Evolutionary conservation across 225 moss, liverwort and hornwort genomes (phyloP).

Genomic region (Straminergon stramineum): DNA sequence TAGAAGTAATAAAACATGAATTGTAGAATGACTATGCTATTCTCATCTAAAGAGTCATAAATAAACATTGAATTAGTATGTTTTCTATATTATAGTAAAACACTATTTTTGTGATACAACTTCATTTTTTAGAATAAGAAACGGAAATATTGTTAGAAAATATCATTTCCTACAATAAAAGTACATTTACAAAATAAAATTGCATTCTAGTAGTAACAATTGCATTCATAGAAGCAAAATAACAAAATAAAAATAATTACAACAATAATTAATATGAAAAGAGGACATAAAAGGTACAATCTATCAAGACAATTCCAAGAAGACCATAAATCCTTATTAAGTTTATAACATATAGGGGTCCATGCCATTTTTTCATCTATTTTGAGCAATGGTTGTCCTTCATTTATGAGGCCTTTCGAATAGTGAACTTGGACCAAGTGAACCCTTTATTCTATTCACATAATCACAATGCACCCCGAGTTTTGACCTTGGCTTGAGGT

Average conservation of each 20-base stretch:
- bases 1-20: not conserved
- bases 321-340: not conserved
- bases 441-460: not conserved
- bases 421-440: not conserved
- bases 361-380: not conserved
- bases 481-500: not conserved
- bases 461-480: not conserved
- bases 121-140: not conserved
- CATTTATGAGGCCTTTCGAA: not conserved
- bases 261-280: not conserved
- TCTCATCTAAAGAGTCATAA: not conserved
- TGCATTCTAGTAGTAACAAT: not conserved
- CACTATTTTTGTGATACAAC: not conserved
- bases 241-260: not conserved
- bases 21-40: not conserved
- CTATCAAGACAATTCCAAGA: rapidly evolving
- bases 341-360: too few relatives aligned
- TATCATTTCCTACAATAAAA: rapidly evolving
- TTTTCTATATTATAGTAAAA: not conserved
- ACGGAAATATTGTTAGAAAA: rapidly evolving
- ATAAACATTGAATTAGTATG: not conserved
- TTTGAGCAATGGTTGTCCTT: not conserved
- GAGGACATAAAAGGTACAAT: not conserved
- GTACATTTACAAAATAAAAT: too few relatives aligned
- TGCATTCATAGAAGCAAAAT: not conserved